Conservation (phyloP, 495 filamentous ascomycete species). For the Neurospora sp. region DNA sequence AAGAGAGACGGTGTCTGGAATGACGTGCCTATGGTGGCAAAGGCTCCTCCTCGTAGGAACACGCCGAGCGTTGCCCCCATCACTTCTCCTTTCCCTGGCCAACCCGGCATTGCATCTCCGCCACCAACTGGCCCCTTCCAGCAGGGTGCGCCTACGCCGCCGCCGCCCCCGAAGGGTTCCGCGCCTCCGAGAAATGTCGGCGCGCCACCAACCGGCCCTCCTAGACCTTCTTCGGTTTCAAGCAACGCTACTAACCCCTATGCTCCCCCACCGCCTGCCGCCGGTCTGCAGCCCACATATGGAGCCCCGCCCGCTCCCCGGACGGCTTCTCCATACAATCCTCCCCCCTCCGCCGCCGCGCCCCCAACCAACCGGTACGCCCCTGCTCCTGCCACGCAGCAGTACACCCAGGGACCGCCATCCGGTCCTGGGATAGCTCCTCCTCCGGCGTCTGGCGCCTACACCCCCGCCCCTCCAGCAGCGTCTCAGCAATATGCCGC, state of each 20-base stretch:
- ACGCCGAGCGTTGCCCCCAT: conserved; percentile 59
- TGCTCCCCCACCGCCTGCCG: conserved; percentile 42
- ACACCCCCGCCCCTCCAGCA: conserved; percentile 38
- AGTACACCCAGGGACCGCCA: conserved; percentile 29
- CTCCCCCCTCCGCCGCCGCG: conserved; percentile 56
- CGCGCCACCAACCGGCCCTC: conserved; percentile 37
- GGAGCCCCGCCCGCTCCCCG: conserved; percentile 50
- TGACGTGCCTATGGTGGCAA: conserved; percentile 81
- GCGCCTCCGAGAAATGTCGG: conserved; percentile 39
- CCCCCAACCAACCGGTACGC: conserved; percentile 79
- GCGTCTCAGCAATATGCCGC: conserved; percentile 12
- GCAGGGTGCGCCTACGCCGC: conserved; percentile 27
- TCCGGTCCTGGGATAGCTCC: conserved; percentile 19
- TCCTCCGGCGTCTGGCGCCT: conserved; percentile 46
- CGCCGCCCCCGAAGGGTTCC: conserved; percentile 49
- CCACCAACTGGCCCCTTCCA: conserved; percentile 34
- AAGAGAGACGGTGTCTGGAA: conserved; percentile 79
- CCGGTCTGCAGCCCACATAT: conserved; percentile 30
- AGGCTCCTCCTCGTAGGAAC: conserved; percentile 55
- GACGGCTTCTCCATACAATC: conserved; percentile 81
- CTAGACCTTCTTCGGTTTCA: conserved; percentile 47
- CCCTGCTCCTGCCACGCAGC: conserved; percentile 58
- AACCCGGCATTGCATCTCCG: conserved; percentile 34
- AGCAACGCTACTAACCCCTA: conserved; percentile 70
- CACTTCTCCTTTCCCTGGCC: conserved; percentile 58